Evolutionary conservation across 495 filamentous ascomycete species (phyloP), one percentile per base, ranked within the genome.

Genomic region (Aspergillus nidulans): DNA sequence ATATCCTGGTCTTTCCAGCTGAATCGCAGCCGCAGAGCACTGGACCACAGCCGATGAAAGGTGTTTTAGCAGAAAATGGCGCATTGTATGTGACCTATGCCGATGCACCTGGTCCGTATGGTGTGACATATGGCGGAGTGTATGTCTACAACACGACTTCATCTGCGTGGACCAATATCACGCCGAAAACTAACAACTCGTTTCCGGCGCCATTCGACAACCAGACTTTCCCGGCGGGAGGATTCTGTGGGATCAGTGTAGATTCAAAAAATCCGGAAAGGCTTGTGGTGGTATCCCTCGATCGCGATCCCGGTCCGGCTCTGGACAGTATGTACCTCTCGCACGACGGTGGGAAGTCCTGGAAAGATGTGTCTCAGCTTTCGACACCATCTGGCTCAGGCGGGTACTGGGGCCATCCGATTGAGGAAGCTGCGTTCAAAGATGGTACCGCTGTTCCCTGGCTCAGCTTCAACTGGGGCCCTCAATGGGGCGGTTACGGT

Each of bases 341-440:
- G 4, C 59, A 48, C 19, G 59, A 61, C 19, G 59, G 49, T n/a
- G 59, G 59, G 4, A 47, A 32, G 26, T 47, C 59, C 18, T 61
- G 59, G 59, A 61, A 57, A 30, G 59, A 61, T 25, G 53, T 60
- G 28, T 53, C 55, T 15, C 54, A 58, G 39, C 44, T 57, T 5
- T 57, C 59, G 3, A 57, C 59, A 47, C 55, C 59, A 28, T 21
- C 54, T 19, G 55, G 58, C 5, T 56, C 46, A n/a, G 58, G 76
- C 68, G 47, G 78, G 69, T 12, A 77, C 75, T 26, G 80, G 78
- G 78, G 72, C 75, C 62, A 70, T 73, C 60, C 60, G 68, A 28
- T 77, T 70, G 26, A 64, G 10, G 49, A 61, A 4, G 59, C 59
- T n/a, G 54, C 59, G 1, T 52, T 61, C 25, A 42, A 49, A n/a